Base-by-base conservation (phyloP, 2,329 filamentous ascomycete species). In the Clarireedia monteithiana region DNA sequence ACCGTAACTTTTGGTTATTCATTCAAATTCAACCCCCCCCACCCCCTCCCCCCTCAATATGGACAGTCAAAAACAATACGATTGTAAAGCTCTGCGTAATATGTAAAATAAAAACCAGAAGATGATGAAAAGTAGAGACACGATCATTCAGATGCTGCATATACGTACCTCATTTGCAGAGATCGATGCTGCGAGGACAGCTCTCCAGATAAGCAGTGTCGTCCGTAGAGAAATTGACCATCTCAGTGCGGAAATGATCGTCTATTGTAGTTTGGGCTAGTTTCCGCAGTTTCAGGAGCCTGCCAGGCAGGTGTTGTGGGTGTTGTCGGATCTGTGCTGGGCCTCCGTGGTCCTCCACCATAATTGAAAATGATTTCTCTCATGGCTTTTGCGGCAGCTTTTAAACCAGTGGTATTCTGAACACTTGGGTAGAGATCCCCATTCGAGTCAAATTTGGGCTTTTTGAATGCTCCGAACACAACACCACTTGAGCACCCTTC, bases 211-310 rank as follows among this genome's bases (percentile, higher is more conserved):
- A 34, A 12, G 12, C 12, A 12, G 9, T 12, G 30, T 34, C 10
- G 30, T 6, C 30, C 20, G 20, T 34, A 4, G 30, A 9, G 30
- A 34, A 34, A 4, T 12, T 34, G 30, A 12, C 30, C 30, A 42
- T 17, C n/a, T 46, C 20, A 46, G 42, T 20, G 17, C 10, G 23
- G 3, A 24, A 20, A 42, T 5, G 39, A 46, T 24, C 42, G 42
- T 20, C 20, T 46, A 6, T 12, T 23, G 23, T 23, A 26, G 10
- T 24, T 46, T 24, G 23, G 24, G 42, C 77, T 78, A 1, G 80
- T 78, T 1, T 81, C 79, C 2, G 77, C 77, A 14, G 80, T 69
- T 14, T 62, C 60, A 48, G 59, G 58, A 24, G 60, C 57, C 27
- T 50, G 55, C 48, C 49, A 58, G 24, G 36, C n/a, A 6, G 20